Evolutionary conservation across 2,329 filamentous ascomycete genomes (phyloP), one percentile per base, ranked within the genome.

Genomic region (Exophiala dermatitidis): DNA sequence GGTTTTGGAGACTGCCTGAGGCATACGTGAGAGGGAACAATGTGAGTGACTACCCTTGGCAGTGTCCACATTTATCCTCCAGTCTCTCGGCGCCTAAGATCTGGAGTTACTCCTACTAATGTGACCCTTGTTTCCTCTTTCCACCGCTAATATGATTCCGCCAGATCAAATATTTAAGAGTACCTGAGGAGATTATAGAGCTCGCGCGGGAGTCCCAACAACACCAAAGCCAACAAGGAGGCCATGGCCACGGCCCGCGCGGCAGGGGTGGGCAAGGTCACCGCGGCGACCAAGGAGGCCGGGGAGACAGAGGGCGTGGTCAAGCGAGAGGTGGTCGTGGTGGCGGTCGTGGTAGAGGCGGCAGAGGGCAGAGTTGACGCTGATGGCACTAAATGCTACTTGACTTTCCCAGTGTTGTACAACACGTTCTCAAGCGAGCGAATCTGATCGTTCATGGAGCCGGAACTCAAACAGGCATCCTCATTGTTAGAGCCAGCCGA

Each of bases 1-100:
- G 87, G 68, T 98, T 98, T 72, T 86, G 89, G 71, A 81, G 89
- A 67, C 75, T 98, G 71, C 85, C 90, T 34, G 94, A 98, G 70
- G 90, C 91, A 54, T 98, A 98, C 67, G 88, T 98, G 48, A 86
- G 95, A 68, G 93, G 93, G 57, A 98, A 97, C 73, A 98, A 97
- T 68, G 91, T 96, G 73, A 57, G 86, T 43, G 19, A 30, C 33
- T 7, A 19, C 30, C 28, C 2, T 19, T n/a, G 4, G 9, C 36
- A 38, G 4, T 3, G 36, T n/a, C 36, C 6, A 38, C 10, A 8
- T n/a, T n/a, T 12, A 38, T 9, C 4, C 2, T 19, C 19, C 19
- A 19, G 19, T 19, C 19, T 19, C 19, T 19, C 19, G 19, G 19
- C 19, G 19, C 19, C 2, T 19, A 19, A 19, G 19, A 19, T 19